Evolutionary conservation across 192 early-diverging fungal genomes (phyloP), one percentile per base, ranked within the genome.

Genomic region (Dissophora globulifera): DNA sequence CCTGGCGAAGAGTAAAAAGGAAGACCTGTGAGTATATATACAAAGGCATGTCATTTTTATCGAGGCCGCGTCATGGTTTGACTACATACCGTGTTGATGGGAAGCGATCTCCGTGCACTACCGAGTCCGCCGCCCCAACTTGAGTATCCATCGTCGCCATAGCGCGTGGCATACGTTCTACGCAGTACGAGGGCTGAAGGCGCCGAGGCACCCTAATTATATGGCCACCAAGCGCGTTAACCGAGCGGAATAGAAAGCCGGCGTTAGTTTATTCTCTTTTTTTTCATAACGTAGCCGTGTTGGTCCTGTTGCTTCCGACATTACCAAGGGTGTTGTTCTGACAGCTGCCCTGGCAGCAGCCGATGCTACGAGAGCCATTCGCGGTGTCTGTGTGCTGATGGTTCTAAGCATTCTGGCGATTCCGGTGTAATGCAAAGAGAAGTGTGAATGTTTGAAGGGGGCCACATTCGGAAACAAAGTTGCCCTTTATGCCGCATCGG

Each of bases 81-180:
- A 22, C 17, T 1, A 47, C 54, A 52, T 80, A 81, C 84, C 29
- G 84, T 85, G 53, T 85, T 85, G 26, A 82, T 65, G n/a, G 84
- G 84, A 31, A 85, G 57, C 6, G 82, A 78, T 41, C 52, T 69
- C 15, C 80, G 54, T 27, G 70, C 32, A 51, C 29, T 64, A 26
- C 67, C 69, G 58, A 58, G 50, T 8, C 79, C 79, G n/a, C 82
- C 61, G 38, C 43, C 49, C 41, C 55, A 62, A 50, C 54, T 75
- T 32, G 62, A 20, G 51, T 63, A 62, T 42, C 58, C 55, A 27
- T 63, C 62, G 43, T 63, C 62, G 11, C 81, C 79, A 57, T 78
- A 79, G 19, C 72, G 72, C 12, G 63, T 67, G 8, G 72, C 72
- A 56, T 67, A 76, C 23, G 58, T 45, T 31, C 72, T 32, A 26